Base-by-base conservation (phyloP, 768 basidiomycete species). In the Amanita phalloides region DNA sequence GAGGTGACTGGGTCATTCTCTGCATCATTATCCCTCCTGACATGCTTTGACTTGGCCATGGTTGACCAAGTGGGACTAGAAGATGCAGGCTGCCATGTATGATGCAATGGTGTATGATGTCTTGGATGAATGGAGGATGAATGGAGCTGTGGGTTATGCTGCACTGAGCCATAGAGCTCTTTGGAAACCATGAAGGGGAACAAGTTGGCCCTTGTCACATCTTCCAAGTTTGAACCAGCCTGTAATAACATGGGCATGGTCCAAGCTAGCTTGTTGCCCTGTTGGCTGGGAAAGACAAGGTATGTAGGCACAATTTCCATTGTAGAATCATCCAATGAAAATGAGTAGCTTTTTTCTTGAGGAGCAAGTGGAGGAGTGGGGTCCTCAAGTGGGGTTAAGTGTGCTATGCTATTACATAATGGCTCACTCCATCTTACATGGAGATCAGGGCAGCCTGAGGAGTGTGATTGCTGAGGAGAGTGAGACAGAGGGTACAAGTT, bases 351-450 rank as follows among this genome's bases (percentile, higher is more conserved):
- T 20, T 13, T 14, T 35, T 47, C 4, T 13, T 30, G 28, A 33
- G 46, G 28, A 33, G 46, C 46, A 13, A 13, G 4, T 33, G 33
- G 10, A 33, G 32, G 33, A 11, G 33, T 8, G 8, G 3, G 11
- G 11, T 26, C 38, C 48, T 49, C 23, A 13, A 14, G 23, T 35
- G 17, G 37, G 2, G 38, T 49, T 36, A 49, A 38, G 10, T 28
- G 25, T 28, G 10, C n/a, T 20, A 2, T 30, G 23, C 38, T 20
- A 8, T 38, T 6, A n/a, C 23, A 38, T 8, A 49, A 17, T 9
- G 48, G 48, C 3, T 49, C 48, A 38, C 48, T 49, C 48, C 48
- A 49, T 49, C 48, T 49, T 36, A 49, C 48, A 49, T 49, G 48
- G 36, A 25, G 48, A 28, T 20, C 36, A 36, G 14, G 25, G 9